Base-by-base conservation (phyloP, 805 yeast genomes). In the Cyberlindnera euphorbiiphila region DNA sequence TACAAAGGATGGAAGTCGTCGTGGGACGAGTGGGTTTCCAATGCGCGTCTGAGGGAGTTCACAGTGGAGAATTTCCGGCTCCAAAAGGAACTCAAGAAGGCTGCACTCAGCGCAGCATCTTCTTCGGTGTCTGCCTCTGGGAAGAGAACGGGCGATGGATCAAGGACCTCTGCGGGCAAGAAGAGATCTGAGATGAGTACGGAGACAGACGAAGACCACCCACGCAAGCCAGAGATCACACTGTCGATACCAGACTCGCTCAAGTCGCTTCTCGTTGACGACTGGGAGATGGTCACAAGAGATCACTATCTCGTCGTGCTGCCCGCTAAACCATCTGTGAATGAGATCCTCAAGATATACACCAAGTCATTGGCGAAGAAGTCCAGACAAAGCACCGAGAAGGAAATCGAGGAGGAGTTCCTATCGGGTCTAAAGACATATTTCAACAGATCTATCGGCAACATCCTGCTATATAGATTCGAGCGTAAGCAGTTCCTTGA, bases 11-110 rank as follows among this genome's bases (percentile, higher is more conserved):
- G 98, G 98, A 91, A 89, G 54, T 62, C 81, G 13, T 79, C 88
- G 41, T 91, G 96, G 96, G 98, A 91, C 57, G 98, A 91, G 60
- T 91, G 98, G 98, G 91, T 91, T 1, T 72, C 74, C 1, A 60
- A 62, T 7, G 79, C 76, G 26, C 64, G 98, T 24, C 72, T 91
- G 6, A 65, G 85, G 53, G 81, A 77, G 45, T 69, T 68, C 54
- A 83, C 72, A 34, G 81, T 76, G 21, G 95, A 82, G 46, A 87
- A 84, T 52, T 50, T 82, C 36, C 64, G 70, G 33, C 61, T 76
- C 34, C 85, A 81, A 59, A 74, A 78, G 47, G 79, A 74, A 43
- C 61, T 85, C 46, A 74, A 74, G 42, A 62, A 62, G 22, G 72
- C 71, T 15, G 74, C 78, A 4, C 45, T 69, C 24, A 59, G 39